Percentiles rank a stretch among this genome's conserved stretches.
phyloP scores from a whole-genome alignment of 2,329 filamentous ascomycete genomes.

The Purpureocillium lavendulum region DNA sequence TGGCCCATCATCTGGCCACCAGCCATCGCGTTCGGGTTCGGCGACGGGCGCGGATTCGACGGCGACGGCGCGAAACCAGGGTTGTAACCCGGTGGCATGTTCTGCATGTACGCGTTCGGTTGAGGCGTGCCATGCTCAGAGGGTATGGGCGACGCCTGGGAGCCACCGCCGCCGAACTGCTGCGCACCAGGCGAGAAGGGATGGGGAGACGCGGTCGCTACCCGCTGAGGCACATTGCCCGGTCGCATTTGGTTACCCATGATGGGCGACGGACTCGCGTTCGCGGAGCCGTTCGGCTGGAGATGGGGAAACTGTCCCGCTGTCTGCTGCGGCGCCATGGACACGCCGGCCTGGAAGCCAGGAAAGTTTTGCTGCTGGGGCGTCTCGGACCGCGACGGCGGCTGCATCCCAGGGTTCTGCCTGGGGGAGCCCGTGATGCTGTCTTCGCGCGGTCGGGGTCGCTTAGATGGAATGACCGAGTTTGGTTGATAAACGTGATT shows the following conservation, averaged over 20 bases:
- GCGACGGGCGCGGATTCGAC: constrained; percentile 46
- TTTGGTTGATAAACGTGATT: constrained; percentile 70
- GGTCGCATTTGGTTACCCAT: constrained; percentile 73
- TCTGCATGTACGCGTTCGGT: constrained; percentile 59
- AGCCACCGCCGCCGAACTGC: constrained; percentile 49
- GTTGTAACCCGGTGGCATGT: constrained; percentile 50
- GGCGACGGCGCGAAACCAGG: constrained; percentile 50
- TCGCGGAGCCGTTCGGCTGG: constrained; percentile 69
- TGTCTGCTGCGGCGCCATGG: constrained; percentile 49
- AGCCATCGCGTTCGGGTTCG: constrained; percentile 44
- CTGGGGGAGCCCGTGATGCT: constrained; percentile 75
- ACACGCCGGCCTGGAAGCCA: constrained; percentile 58
- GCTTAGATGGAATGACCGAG: constrained; percentile 82
- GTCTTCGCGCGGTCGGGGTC: constrained; percentile 73
- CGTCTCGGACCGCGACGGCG: constrained; percentile 84
- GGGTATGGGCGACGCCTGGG: constrained; percentile 67
- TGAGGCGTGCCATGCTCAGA: constrained; percentile 73
- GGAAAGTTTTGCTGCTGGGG: constrained; percentile 71
- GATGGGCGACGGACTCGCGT: constrained; percentile 86
- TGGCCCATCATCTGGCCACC: constrained; percentile 46
- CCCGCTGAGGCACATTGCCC: constrained; percentile 65
- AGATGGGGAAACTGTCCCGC: constrained; percentile 72
- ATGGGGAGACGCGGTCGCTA: constrained; percentile 87
- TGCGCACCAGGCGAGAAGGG: constrained; percentile 74
- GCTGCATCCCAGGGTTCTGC: constrained; percentile 64